Percentiles rank a stretch among this genome's conserved stretches.
These are phyloP conservation scores for Trametopsis cervina DNA, from an alignment of 768 basidiomycete species.

Conservation along the genomic window DNA sequence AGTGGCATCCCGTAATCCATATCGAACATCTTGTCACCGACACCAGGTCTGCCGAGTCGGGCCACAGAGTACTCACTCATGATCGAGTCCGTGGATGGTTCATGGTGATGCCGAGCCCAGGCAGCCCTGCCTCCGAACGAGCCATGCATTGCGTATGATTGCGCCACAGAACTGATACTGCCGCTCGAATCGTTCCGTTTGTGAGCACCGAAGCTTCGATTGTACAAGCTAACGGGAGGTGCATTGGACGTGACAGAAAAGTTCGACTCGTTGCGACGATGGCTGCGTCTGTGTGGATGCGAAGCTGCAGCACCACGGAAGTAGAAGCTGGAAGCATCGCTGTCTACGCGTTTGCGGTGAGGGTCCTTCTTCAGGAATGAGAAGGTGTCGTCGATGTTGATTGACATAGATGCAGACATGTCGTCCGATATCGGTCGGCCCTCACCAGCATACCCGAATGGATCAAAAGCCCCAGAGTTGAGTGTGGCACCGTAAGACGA, in stretches of 20 bases:
- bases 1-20: conserved; percentile 49
- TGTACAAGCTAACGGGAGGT: conserved; percentile 69
- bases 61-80: conserved; percentile 55
- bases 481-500: conserved; percentile 72
- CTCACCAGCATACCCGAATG: conserved; percentile 67
- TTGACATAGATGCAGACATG: conserved; percentile 47
- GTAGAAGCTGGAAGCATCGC: conserved; percentile 75
- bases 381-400: conserved; percentile 65
- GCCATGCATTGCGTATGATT: conserved; percentile 48
- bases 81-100: conserved; percentile 58
- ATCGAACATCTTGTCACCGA: conserved; percentile 88
- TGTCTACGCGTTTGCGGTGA: conserved; percentile 54
- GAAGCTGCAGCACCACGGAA: conserved; percentile 40
- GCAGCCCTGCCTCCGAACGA: conserved; percentile 47
- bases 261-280: conserved; percentile 51
- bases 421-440: conserved; percentile 56
- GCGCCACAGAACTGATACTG: conserved; percentile 51
- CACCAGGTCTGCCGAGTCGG: conserved; percentile 59
- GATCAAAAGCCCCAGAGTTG: conserved; percentile 56
- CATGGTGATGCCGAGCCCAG: conserved; percentile 52
- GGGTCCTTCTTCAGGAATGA: conserved; percentile 41
- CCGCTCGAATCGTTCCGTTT: conserved; percentile 52
- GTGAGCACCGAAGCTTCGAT: conserved; percentile 48
- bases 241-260: conserved; percentile 46
- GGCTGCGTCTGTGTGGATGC: conserved; percentile 36